These are phyloP conservation scores for Tausonia pullulans DNA, from an alignment of 1,284 basidiomycete genomes.

Conservation along the genomic window DNA sequence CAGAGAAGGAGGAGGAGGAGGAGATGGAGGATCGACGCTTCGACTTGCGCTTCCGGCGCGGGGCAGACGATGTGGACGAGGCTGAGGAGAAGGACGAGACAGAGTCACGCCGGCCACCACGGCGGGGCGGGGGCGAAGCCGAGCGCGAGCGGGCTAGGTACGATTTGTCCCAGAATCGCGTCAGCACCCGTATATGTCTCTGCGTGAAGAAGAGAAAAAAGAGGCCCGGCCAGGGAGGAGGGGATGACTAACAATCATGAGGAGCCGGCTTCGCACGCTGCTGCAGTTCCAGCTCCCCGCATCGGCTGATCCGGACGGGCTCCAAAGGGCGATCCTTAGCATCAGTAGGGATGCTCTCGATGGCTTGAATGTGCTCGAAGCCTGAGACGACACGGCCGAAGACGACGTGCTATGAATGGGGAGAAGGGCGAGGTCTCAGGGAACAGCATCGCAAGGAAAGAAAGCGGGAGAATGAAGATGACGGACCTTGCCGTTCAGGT, in stretches of 20 bases:
- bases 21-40: background rate
- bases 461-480: background rate
- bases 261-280: conserved; percentile 21
- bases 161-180: too few relatives aligned
- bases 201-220: background rate
- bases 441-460: background rate
- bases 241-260: background rate
- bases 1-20: conserved; percentile 9
- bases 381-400: conserved; percentile 40
- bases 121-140: conserved; percentile 13
- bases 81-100: conserved; percentile 5
- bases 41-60: background rate
- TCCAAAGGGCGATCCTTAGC: conserved; percentile 48
- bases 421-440: background rate
- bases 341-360: conserved; percentile 36
- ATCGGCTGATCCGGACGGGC: conserved; percentile 63
- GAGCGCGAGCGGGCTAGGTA: conserved; percentile 15
- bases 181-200: background rate
- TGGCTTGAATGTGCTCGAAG: conserved; percentile 36
- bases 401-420: conserved; percentile 22
- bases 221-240: background rate
- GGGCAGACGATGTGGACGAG: conserved; percentile 11
- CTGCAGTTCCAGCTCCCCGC: conserved; percentile 71
- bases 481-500: conserved; percentile 37
- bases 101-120: background rate